Conservation (phyloP, 75 land plant species). For the Pinus tabuliformis region DNA sequence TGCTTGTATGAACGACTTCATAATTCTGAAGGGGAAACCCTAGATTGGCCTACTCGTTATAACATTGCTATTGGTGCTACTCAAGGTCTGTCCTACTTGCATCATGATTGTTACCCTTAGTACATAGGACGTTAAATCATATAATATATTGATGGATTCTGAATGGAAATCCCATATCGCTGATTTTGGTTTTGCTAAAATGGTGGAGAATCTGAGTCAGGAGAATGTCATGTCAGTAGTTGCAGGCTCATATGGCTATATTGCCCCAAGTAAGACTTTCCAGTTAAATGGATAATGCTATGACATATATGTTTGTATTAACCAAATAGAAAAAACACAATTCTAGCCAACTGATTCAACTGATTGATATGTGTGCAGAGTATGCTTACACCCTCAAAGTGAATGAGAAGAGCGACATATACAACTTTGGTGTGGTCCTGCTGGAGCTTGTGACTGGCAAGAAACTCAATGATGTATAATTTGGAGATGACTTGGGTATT, state of each 20-base stretch:
- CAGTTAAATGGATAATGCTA: neutral
- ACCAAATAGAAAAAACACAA: too few species aligned
- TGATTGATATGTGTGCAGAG: slow-evolving; percentile 34
- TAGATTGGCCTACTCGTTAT: slow-evolving; percentile 53
- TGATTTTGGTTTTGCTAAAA: slow-evolving; percentile 69
- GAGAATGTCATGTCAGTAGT: slow-evolving; percentile 46
- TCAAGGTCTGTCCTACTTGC: slow-evolving; percentile 68
- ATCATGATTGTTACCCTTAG: slow-evolving; percentile 61
- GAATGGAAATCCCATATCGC: slow-evolving; percentile 46
- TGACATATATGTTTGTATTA: too few species aligned
- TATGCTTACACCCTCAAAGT: slow-evolving; percentile 60
- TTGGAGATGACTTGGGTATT: slow-evolving; percentile 13
- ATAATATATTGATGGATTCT: slow-evolving; percentile 61
- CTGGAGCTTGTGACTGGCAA: slow-evolving; percentile 74
- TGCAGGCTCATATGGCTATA: slow-evolving; percentile 77
- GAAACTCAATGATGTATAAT: slow-evolving; percentile 39
- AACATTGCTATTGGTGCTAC: slow-evolving; percentile 52
- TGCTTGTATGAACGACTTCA: slow-evolving; percentile 68
- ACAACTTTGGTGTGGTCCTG: slow-evolving; percentile 80
- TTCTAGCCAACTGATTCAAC: neutral
- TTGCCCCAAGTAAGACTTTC: slow-evolving; percentile 12
- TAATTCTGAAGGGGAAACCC: slow-evolving; percentile 13
- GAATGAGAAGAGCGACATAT: slow-evolving; percentile 62
- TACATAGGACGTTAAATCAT: slow-evolving; percentile 71
- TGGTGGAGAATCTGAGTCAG: slow-evolving; percentile 27